A percentile compares a stretch with the other conserved stretches of the same genome.
Conservation (phyloP, 495 filamentous ascomycete species). For the Penicillium crystallinum region DNA sequence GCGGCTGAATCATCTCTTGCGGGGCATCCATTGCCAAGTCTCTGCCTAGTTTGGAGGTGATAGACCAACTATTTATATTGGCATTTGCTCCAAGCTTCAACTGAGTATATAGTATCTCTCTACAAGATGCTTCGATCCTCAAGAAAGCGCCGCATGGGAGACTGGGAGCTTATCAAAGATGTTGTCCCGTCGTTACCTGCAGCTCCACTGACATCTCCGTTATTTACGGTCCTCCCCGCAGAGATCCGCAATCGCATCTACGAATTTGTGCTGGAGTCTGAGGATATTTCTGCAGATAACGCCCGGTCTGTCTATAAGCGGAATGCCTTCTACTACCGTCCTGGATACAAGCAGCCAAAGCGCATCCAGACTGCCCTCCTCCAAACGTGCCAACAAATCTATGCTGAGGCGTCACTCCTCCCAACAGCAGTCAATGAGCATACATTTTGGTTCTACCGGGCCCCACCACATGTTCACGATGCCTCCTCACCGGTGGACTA, state of each 20-base stretch:
- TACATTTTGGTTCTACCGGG: constrained; percentile 16
- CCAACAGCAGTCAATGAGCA: constrained; percentile 13
- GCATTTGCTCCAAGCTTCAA: no score
- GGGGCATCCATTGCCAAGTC: no score
- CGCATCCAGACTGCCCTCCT: constrained; percentile 13
- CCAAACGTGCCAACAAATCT: constrained; percentile 18
- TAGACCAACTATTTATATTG: no score
- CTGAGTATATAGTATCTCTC: no score
- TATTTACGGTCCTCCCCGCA: constrained; percentile 6
- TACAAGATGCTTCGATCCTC: background rate
- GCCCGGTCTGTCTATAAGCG: background rate
- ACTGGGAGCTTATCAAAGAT: background rate
- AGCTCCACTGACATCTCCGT: constrained; percentile 3
- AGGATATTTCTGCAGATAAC: background rate
- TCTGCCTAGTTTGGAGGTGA: no score
- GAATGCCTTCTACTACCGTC: constrained; percentile 15
- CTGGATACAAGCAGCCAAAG: constrained; percentile 15
- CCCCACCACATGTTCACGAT: constrained; percentile 12
- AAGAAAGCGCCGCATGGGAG: background rate
- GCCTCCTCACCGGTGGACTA: constrained; percentile 6
- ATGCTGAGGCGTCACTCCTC: constrained; percentile 17
- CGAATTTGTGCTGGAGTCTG: constrained; percentile 6
- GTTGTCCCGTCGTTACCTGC: constrained; percentile 5
- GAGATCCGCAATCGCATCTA: constrained; percentile 16
- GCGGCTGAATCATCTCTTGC: no score